A percentile compares a stretch with the other conserved stretches of the same genome.
Conservation (phyloP, 345 rosid species). For the Murraya koenigii region DNA sequence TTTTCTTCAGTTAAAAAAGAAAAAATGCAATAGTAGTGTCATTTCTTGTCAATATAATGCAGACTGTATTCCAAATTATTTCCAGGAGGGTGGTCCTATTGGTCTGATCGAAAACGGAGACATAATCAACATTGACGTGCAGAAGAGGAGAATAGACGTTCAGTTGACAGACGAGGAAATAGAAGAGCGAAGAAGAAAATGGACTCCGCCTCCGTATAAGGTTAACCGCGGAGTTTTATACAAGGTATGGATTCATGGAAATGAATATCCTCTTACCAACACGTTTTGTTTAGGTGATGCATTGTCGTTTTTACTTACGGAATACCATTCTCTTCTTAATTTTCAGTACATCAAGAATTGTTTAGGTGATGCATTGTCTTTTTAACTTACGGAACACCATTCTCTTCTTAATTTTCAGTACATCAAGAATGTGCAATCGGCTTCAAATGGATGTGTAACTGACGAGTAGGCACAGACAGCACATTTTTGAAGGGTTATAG, state of each 20-base stretch:
- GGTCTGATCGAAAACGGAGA: slow-evolving; percentile 83
- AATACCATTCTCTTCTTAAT: background rate
- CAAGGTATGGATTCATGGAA: slow-evolving; percentile 45
- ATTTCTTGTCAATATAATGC: background rate
- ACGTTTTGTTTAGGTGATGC: background rate
- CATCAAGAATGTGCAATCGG: slow-evolving; percentile 86
- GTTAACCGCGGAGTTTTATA: slow-evolving; percentile 67
- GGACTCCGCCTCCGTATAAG: slow-evolving; percentile 77
- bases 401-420: slow-evolving; percentile 49
- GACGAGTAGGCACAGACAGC: slow-evolving; percentile 52
- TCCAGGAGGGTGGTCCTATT: slow-evolving; percentile 96
- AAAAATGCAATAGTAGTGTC: background rate
- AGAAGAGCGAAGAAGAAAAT: slow-evolving; percentile 63
- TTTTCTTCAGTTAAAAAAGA: background rate
- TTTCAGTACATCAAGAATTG: slow-evolving; percentile 86
- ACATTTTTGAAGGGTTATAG: background rate
- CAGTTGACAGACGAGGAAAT: slow-evolving; percentile 57
- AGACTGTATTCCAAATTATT: background rate
- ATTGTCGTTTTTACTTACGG: background rate
- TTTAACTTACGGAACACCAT: too few species aligned
- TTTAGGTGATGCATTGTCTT: too few species aligned
- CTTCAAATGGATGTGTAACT: slow-evolving; percentile 87
- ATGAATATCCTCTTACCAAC: background rate
- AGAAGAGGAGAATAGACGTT: slow-evolving; percentile 70
- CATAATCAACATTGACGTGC: slow-evolving; percentile 66